Evolutionary conservation across 768 basidiomycete species (phyloP).

Genomic region (Tricholoma terreum): DNA sequence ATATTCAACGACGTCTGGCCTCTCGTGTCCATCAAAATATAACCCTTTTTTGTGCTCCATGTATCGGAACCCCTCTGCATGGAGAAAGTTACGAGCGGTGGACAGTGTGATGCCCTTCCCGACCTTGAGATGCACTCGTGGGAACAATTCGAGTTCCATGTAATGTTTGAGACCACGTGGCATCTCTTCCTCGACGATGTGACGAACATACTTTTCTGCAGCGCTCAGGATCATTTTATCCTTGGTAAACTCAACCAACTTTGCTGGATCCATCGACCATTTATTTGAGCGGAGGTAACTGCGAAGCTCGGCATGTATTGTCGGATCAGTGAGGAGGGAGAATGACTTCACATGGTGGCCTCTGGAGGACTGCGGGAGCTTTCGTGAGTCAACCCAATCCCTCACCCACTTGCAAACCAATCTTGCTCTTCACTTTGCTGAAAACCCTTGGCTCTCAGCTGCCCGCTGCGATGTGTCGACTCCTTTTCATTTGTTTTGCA

Average conservation of each 20-base stretch:
- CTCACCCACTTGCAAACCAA: conserved; percentile 8
- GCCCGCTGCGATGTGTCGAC: conserved; percentile 13
- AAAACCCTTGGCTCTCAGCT: conserved; percentile 17
- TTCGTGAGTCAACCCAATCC: background rate
- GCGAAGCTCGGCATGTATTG: background rate
- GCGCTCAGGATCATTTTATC: background rate
- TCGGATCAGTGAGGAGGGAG: background rate
- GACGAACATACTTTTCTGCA: background rate
- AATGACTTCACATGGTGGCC: background rate
- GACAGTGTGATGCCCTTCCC: conserved; percentile 25
- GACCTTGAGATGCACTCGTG: conserved; percentile 23
- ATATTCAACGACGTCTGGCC: no score
- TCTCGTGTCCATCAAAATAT: conserved; percentile 38
- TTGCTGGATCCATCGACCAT: no score
- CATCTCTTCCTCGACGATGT: conserved; percentile 30
- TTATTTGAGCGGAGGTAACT: no score
- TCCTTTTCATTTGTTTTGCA: conserved; percentile 2
- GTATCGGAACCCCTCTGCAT: conserved; percentile 24
- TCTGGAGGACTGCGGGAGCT: background rate
- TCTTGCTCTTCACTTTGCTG: conserved; percentile 8
- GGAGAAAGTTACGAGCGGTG: conserved; percentile 29
- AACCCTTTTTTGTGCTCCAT: conserved; percentile 27
- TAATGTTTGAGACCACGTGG: conserved; percentile 29
- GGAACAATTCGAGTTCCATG: no score
- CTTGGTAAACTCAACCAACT: background rate